phyloP scores from a whole-genome alignment of 2,329 filamentous ascomycete species.

The Alternaria consortialis region DNA sequence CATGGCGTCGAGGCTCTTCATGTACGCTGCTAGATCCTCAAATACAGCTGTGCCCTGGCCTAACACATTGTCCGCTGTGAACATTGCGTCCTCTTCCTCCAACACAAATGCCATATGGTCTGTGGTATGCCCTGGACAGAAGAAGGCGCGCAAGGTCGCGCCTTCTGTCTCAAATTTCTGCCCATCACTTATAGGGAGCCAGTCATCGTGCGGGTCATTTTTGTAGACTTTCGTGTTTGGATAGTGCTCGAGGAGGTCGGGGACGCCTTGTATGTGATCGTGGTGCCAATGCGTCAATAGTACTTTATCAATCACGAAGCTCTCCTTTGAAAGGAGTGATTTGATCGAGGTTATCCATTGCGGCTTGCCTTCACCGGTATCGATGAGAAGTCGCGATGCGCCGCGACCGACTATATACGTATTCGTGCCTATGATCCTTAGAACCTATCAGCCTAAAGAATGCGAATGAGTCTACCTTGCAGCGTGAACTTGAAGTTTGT shows the following conservation, averaged over 20 bases:
- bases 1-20: slow-evolving; percentile 76
- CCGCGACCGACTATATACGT: slow-evolving; percentile 91
- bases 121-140: slow-evolving; percentile 78
- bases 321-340: slow-evolving; percentile 71
- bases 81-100: slow-evolving; percentile 80
- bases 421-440: slow-evolving; percentile 74
- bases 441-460: background rate
- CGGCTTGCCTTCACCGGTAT: slow-evolving; percentile 84
- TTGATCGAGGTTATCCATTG: slow-evolving; percentile 76
- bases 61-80: slow-evolving; percentile 88
- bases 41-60: slow-evolving; percentile 89
- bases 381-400: slow-evolving; percentile 77
- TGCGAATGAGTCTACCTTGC: slow-evolving; percentile 60
- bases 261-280: slow-evolving; percentile 83
- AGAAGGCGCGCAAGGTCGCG: slow-evolving; percentile 71
- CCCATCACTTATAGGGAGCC: slow-evolving; percentile 65
- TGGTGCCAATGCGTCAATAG: slow-evolving; percentile 93
- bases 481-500: slow-evolving; percentile 63
- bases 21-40: slow-evolving; percentile 75
- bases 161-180: slow-evolving; percentile 67
- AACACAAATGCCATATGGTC: slow-evolving; percentile 85
- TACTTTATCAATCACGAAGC: slow-evolving; percentile 71
- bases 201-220: slow-evolving; percentile 61
- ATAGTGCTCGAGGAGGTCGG: slow-evolving; percentile 71
- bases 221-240: slow-evolving; percentile 73